Base-by-base conservation (phyloP, 2,329 filamentous ascomycete species). In the Camptophora hylomeconis region DNA sequence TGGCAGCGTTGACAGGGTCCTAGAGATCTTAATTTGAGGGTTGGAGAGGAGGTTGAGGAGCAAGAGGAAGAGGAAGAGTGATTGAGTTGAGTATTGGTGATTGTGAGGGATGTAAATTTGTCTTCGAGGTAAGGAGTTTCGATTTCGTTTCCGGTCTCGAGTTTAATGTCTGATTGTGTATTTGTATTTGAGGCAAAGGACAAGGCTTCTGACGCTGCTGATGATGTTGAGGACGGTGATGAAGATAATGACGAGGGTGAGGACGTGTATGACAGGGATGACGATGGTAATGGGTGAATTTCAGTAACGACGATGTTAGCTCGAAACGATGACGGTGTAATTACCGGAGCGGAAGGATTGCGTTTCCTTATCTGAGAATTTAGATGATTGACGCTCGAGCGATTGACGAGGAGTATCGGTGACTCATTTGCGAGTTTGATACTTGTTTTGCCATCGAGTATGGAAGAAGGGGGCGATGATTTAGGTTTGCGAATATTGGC, bases 1-100 rank as follows among this genome's bases (percentile, higher is more conserved):
- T 93, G 84, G 45, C 89, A 98, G 35, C 89, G 65, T 36, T 83
- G 71, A 47, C 89, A 98, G 3, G 80, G 71, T 1, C 86, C 87
- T 4, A 95, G 57, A 45, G 10, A 10, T 3, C 5, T 23, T 4
- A 16, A 11, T 51, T 1, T 30, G 42, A 15, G 51, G 21, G 19
- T 9, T 14, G 13, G 9, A 11, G 13, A 10, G 5, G 13, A 5
- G 28, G 21, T 14, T 11, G 19, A 19, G 14, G 28, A 11, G 11
- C 19, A 8, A 31, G 22, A 13, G 6, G 7, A 9, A 21, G 6
- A 14, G 11, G 11, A 15, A 10, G 24, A 38, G 17, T 10, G 19
- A 21, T 20, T 32, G 15, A 14, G 14, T 5, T 21, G 15, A 6
- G 31, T 19, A 11, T 48, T 33, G 2, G 78, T 80, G 33, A 94